A percentile compares a stretch with the other conserved stretches of the same genome.
These are phyloP conservation scores for Cucumis hystrix DNA, from an alignment of 306 rosid species.

Conservation along the genomic window DNA sequence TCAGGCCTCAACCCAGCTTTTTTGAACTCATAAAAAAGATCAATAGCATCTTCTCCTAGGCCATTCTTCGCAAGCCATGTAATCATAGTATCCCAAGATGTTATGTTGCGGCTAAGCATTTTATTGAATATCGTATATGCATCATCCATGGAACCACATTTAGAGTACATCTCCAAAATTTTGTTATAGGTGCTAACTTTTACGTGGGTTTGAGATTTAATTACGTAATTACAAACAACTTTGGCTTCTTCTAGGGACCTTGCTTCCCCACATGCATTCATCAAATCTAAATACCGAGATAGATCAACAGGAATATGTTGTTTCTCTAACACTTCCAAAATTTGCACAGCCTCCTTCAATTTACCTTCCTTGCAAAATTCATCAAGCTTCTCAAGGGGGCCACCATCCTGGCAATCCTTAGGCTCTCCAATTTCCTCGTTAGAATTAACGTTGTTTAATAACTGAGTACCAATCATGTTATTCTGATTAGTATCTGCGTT, in stretches of 20 bases:
- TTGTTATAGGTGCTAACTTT: conserved; percentile 43
- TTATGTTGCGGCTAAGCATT: conserved; percentile 52
- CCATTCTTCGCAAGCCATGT: conserved; percentile 55
- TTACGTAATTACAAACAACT: conserved; percentile 25
- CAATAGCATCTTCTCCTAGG: conserved; percentile 62
- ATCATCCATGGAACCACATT: conserved; percentile 65
- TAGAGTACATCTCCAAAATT: conserved; percentile 61
- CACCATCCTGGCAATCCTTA: conserved; percentile 16
- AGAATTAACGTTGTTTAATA: conserved; percentile 15
- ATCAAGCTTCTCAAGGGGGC: conserved; percentile 49
- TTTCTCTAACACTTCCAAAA: conserved; percentile 35
- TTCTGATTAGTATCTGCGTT: conserved; percentile 16
- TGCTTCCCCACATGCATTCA: conserved; percentile 47
- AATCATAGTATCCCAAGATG: conserved; percentile 77
- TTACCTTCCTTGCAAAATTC: conserved; percentile 49
- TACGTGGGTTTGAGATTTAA: conserved; percentile 32
- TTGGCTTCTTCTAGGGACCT: conserved; percentile 57
- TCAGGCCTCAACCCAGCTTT: conserved; percentile 51
- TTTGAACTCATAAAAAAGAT: conserved; percentile 54
- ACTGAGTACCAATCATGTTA: conserved; percentile 17
- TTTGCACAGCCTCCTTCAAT: conserved; percentile 56
- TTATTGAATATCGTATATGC: conserved; percentile 36
- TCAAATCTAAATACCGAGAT: conserved; percentile 28
- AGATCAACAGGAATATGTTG: conserved; percentile 34
- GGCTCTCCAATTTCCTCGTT: conserved; percentile 17